phyloP scores from a whole-genome alignment of 2,329 filamentous ascomycete species.

The Neonectria hederae region DNA sequence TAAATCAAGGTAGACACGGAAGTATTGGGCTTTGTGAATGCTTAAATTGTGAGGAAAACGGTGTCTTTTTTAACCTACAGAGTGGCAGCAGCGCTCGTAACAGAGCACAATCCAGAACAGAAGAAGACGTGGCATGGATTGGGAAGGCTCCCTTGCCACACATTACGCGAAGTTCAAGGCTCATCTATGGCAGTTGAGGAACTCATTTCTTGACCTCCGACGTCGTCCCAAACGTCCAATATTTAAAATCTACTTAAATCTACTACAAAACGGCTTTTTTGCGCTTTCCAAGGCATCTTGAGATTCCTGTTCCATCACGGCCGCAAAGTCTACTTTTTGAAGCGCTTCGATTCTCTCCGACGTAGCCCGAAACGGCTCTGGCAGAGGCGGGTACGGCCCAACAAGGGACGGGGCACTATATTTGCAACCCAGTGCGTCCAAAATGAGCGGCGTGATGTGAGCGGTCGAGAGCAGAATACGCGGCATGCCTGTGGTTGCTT shows the following conservation, averaged over 20 bases:
- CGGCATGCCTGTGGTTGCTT: slow-evolving; percentile 11
- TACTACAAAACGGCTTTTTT: slow-evolving; percentile 12
- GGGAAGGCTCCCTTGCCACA: too few relatives aligned
- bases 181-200: too few relatives aligned
- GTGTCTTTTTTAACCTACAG: too few relatives aligned
- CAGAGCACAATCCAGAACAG: too few relatives aligned
- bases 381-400: slow-evolving; percentile 7
- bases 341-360: slow-evolving; percentile 3
- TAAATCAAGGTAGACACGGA: too few relatives aligned
- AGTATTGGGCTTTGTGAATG: too few relatives aligned
- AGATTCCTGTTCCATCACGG: not conserved
- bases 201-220: too few relatives aligned
- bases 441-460: slow-evolving; percentile 13
- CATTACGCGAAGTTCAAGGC: too few relatives aligned
- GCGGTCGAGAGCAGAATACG: slow-evolving; percentile 19
- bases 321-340: slow-evolving; percentile 1
- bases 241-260: not conserved
- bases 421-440: slow-evolving; percentile 9
- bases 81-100: too few relatives aligned
- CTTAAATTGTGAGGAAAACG: too few relatives aligned
- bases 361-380: slow-evolving; percentile 11
- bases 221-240: not conserved
- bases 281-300: slow-evolving; percentile 1
- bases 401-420: slow-evolving; percentile 13
- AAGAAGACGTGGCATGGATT: too few relatives aligned